Percentiles rank a stretch among this genome's conserved stretches.
phyloP scores from a whole-genome alignment of 495 filamentous ascomycete genomes.

The Trichoderma reesei region DNA sequence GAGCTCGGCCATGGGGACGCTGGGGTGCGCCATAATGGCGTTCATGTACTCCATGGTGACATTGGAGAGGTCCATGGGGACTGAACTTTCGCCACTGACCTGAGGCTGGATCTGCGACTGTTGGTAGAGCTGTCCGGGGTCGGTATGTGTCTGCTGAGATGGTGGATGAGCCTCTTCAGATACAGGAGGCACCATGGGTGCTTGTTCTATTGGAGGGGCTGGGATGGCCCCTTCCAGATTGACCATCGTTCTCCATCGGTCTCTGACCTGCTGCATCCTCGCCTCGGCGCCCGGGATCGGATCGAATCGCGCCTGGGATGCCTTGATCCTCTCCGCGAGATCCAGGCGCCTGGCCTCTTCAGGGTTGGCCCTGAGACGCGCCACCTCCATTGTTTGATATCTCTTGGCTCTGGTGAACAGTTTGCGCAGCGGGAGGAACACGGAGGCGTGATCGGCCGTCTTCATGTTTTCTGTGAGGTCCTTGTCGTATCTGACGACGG shows the following conservation, averaged over 20 bases:
- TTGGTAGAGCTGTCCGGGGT: too few species aligned
- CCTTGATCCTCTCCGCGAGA: slow-evolving; percentile 24
- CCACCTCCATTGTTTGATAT: slow-evolving; percentile 41
- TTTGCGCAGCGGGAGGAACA: slow-evolving; percentile 67
- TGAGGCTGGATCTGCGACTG: not conserved
- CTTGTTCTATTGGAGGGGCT: not conserved
- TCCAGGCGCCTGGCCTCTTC: slow-evolving; percentile 33
- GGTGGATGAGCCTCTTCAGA: not conserved
- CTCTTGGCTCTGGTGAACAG: slow-evolving; percentile 58
- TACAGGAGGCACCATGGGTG: not conserved
- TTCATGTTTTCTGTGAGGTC: slow-evolving; percentile 42
- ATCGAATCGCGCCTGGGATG: slow-evolving; percentile 27
- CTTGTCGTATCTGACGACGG: slow-evolving; percentile 52
- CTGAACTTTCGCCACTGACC: not conserved
- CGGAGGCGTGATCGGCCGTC: slow-evolving; percentile 39
- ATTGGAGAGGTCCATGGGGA: not conserved
- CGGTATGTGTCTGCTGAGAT: not conserved
- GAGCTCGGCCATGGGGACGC: not conserved
- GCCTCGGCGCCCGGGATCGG: slow-evolving; percentile 29
- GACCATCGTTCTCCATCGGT: slow-evolving; percentile 24
- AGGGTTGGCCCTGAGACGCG: slow-evolving; percentile 29
- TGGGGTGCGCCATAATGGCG: not conserved
- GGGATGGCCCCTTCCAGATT: not conserved
- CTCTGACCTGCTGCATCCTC: slow-evolving; percentile 23
- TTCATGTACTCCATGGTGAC: slow-evolving; percentile 7